phyloP scores from a whole-genome alignment of 768 basidiomycete genomes.

The Galerina sulciceps region DNA sequence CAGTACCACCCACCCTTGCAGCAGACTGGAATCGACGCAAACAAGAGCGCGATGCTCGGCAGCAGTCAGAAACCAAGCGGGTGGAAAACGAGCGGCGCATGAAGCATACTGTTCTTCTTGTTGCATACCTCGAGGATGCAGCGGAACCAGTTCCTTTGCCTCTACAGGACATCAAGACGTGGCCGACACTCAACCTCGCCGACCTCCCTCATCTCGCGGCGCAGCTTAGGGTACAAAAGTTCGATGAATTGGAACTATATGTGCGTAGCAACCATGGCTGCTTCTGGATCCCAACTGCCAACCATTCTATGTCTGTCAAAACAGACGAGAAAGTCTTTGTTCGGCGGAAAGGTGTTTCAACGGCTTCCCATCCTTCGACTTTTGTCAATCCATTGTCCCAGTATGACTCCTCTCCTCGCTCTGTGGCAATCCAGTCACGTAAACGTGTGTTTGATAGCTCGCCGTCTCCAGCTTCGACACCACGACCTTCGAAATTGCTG shows the following conservation, averaged over 20 bases:
- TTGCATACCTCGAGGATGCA: neutral
- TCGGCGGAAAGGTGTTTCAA: neutral
- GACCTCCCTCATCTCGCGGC: neutral
- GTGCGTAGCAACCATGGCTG: neutral
- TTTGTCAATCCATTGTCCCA: neutral
- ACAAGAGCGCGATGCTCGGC: neutral
- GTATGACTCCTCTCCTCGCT: neutral
- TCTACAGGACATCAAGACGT: no score
- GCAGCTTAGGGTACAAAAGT: neutral
- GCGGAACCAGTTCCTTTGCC: no score
- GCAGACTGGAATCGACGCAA: neutral
- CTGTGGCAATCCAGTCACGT: neutral
- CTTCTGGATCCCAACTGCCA: neutral
- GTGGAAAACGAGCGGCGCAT: constrained; percentile 5
- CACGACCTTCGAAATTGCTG: neutral
- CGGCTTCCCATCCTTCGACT: neutral
- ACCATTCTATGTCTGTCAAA: constrained; percentile 7
- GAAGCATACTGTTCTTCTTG: constrained; percentile 6
- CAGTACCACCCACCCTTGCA: neutral
- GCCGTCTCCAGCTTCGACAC: neutral
- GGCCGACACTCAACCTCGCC: no score
- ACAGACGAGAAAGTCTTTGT: constrained; percentile 5
- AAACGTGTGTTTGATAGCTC: neutral
- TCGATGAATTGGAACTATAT: constrained; percentile 1
- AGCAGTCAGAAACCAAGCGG: neutral